Conservation (phyloP, 345 rosid genomes). For the Eucalyptus regnans region DNA sequence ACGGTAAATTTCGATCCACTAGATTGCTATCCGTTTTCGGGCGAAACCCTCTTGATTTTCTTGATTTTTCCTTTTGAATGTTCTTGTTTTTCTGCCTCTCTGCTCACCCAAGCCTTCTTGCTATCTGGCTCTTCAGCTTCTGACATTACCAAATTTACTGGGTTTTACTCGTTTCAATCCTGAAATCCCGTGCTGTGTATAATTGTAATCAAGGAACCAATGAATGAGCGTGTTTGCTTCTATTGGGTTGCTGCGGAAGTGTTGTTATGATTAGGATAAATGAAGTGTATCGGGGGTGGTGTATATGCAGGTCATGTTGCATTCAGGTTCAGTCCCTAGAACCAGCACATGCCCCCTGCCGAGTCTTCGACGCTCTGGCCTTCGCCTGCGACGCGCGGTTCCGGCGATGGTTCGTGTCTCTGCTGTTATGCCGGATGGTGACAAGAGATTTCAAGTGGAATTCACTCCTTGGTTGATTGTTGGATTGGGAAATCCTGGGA, state of each 20-base stretch:
- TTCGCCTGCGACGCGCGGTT: neutral
- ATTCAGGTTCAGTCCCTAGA: slow-evolving; percentile 39
- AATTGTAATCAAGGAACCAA: neutral
- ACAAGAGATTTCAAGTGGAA: slow-evolving; percentile 46
- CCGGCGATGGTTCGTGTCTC: slow-evolving; percentile 17
- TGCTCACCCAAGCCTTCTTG: neutral
- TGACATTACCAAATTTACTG: neutral
- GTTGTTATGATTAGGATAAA: neutral
- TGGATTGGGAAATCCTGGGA: slow-evolving; percentile 94
- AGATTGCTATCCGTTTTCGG: neutral
- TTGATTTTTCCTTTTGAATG: neutral
- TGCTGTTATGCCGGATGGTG: slow-evolving; percentile 22
- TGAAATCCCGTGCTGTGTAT: neutral
- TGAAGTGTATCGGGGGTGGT: neutral
- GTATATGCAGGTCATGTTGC: slow-evolving; percentile 40
- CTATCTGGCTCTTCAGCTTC: neutral
- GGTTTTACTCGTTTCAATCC: neutral
- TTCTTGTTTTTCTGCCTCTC: neutral
- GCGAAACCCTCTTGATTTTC: neutral
- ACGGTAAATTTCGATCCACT: neutral
- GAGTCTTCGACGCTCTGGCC: slow-evolving; percentile 3
- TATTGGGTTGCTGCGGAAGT: neutral
- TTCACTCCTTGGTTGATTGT: slow-evolving; percentile 93
- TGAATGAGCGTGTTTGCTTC: neutral
- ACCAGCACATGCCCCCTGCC: slow-evolving; percentile 21